phyloP scores from a whole-genome alignment of 805 yeast species.

The Lipomyces spencermartinsiae region DNA sequence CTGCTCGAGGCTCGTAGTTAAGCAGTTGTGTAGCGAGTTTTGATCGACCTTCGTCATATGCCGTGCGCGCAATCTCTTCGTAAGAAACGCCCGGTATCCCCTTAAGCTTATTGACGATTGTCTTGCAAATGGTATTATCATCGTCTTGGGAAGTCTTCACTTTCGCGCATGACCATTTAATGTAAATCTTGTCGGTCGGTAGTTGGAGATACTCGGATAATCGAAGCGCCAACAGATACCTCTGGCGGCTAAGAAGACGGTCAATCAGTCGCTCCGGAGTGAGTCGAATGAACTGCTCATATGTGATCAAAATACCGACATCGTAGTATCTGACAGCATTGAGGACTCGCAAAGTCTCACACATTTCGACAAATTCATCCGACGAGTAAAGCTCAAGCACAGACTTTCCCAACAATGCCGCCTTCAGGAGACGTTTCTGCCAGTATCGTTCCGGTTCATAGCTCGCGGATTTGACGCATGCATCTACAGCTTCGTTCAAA shows the following conservation, averaged over 20 bases:
- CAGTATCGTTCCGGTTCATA: constrained; percentile 77
- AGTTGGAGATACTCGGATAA: constrained; percentile 58
- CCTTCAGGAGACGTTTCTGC: constrained; percentile 80
- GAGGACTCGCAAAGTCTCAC: constrained; percentile 67
- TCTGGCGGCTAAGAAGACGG: constrained; percentile 63
- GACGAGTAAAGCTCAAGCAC: constrained; percentile 61
- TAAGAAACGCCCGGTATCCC: constrained; percentile 57
- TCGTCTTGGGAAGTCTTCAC: constrained; percentile 53
- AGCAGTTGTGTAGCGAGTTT: constrained; percentile 71
- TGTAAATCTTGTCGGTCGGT: constrained; percentile 61
- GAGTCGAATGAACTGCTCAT: constrained; percentile 55
- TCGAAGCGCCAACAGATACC: constrained; percentile 67
- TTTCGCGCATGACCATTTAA: constrained; percentile 81
- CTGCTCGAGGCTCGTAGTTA: constrained; percentile 67
- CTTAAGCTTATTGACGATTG: constrained; percentile 56
- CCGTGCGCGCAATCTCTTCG: constrained; percentile 64
- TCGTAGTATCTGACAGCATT: constrained; percentile 71
- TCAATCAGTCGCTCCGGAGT: constrained; percentile 65
- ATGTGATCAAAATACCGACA: constrained; percentile 73
- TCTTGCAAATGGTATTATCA: constrained; percentile 64
- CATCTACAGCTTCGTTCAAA: constrained; percentile 65
- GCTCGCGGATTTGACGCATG: constrained; percentile 74
- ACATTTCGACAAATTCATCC: constrained; percentile 64
- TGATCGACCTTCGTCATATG: constrained; percentile 81
- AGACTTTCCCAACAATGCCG: constrained; percentile 87